Conservation (phyloP, 306 rosid genomes). For the Vicia villosa region DNA sequence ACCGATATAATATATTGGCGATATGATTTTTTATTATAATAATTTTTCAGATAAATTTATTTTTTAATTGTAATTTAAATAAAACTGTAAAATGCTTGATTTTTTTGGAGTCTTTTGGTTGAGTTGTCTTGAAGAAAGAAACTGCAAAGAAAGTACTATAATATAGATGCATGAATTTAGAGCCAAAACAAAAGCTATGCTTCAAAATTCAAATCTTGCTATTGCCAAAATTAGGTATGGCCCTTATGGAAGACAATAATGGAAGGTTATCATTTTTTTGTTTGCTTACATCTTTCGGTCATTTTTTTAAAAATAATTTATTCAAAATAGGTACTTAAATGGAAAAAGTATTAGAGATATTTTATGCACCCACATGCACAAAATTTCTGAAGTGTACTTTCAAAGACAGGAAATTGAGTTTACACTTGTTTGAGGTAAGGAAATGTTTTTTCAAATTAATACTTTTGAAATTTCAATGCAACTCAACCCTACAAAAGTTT, state of each 20-base stretch:
- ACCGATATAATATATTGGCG: too few species aligned
- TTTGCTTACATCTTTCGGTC: neutral
- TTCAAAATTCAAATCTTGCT: neutral
- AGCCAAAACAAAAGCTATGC: neutral
- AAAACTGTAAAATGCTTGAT: neutral
- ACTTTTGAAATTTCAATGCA: too few species aligned
- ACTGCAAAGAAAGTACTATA: neutral
- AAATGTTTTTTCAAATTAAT: too few species aligned
- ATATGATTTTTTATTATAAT: too few species aligned
- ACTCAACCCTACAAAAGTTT: too few species aligned
- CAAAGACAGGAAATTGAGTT: too few species aligned
- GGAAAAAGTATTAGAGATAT: too few species aligned
- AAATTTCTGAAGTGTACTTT: too few species aligned
- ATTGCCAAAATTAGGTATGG: conserved; percentile 7
- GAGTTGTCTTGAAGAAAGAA: neutral
- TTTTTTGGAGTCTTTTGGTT: neutral
- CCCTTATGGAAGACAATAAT: conserved; percentile 5
- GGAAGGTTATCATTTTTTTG: neutral
- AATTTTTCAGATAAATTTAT: too few species aligned
- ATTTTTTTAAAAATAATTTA: neutral
- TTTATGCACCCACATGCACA: too few species aligned
- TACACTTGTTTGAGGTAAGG: too few species aligned
- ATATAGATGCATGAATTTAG: neutral
- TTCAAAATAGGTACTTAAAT: too few species aligned
- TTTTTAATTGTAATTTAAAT: neutral